These are phyloP conservation scores for Mentha longifolia DNA, from an alignment of 257 asterid genomes.

Conservation along the genomic window DNA sequence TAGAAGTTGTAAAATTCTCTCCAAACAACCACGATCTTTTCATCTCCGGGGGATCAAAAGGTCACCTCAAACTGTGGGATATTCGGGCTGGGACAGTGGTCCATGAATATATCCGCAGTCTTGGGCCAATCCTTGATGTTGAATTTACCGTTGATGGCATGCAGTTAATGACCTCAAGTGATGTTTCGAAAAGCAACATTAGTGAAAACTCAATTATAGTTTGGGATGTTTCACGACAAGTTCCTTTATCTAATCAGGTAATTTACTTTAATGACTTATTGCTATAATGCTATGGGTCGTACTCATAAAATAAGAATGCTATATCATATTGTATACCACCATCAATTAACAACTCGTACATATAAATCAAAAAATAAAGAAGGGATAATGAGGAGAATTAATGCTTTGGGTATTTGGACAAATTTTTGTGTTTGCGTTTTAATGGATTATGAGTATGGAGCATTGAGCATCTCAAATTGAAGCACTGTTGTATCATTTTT, in stretches of 20 bases:
- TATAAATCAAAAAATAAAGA: neutral
- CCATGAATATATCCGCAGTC: slow-evolving; percentile 67
- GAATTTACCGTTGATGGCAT: slow-evolving; percentile 79
- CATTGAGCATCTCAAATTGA: slow-evolving; percentile 18
- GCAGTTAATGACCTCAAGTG: slow-evolving; percentile 77
- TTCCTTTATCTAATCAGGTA: slow-evolving; percentile 91
- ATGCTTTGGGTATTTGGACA: slow-evolving; percentile 9
- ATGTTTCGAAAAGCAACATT: slow-evolving; percentile 75
- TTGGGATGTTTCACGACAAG: slow-evolving; percentile 88
- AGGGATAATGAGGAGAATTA: neutral
- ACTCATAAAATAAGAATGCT: slow-evolving; percentile 1
- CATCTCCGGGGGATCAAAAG: slow-evolving; percentile 92
- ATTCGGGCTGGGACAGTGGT: slow-evolving; percentile 70
- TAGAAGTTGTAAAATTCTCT: slow-evolving; percentile 75
- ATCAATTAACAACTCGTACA: neutral
- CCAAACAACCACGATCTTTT: slow-evolving; percentile 73
- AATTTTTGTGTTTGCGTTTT: neutral
- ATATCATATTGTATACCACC: neutral
- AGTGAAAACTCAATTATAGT: slow-evolving; percentile 86
- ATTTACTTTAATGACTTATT: neutral
- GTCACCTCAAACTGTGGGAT: slow-evolving; percentile 86
- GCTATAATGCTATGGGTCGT: neutral
- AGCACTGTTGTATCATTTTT: neutral
- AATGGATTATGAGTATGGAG: neutral
- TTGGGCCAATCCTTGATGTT: slow-evolving; percentile 86